A percentile compares a stretch with the other conserved stretches of the same genome.
These are phyloP conservation scores for Lagenidium giganteum DNA, from an alignment of 352 stramenopile species.

Conservation along the genomic window DNA sequence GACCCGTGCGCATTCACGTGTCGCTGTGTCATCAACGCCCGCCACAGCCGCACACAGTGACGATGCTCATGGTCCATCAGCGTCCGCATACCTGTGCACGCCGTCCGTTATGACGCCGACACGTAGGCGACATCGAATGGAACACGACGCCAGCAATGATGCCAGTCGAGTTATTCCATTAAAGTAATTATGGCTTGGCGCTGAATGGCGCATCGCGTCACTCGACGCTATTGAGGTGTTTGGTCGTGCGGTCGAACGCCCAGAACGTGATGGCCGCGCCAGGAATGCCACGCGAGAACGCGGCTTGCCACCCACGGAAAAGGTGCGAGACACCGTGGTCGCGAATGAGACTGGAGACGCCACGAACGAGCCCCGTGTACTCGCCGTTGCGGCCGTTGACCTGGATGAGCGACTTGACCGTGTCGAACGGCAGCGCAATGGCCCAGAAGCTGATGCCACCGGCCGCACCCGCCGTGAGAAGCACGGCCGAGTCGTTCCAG, in stretches of 20 bases:
- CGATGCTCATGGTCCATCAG: no score
- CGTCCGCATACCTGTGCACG: no score
- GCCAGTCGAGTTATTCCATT: no score
- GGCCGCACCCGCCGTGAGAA: slow-evolving; percentile 64
- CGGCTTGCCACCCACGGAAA: slow-evolving; percentile 76
- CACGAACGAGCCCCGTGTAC: slow-evolving; percentile 38
- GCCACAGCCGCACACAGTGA: no score
- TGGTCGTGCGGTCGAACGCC: slow-evolving; percentile 61
- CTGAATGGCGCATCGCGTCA: no score
- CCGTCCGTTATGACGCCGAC: no score
- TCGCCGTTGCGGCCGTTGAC: slow-evolving; percentile 38
- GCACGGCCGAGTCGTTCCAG: slow-evolving; percentile 36
- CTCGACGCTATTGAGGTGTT: slow-evolving; percentile 38
- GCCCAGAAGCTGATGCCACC: slow-evolving; percentile 84
- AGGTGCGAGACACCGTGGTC: slow-evolving; percentile 56
- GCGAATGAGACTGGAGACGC: slow-evolving; percentile 32
- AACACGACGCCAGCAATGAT: no score
- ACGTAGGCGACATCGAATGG: no score
- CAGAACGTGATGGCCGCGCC: slow-evolving; percentile 81
- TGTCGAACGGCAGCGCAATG: slow-evolving; percentile 81
- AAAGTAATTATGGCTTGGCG: no score
- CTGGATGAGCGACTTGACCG: slow-evolving; percentile 81
- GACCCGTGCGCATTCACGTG: no score
- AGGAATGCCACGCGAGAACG: slow-evolving; percentile 70
- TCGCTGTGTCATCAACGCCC: no score